Conservation (phyloP, 169 alveolate genomes). For the Cyclospora cayetanensis region DNA sequence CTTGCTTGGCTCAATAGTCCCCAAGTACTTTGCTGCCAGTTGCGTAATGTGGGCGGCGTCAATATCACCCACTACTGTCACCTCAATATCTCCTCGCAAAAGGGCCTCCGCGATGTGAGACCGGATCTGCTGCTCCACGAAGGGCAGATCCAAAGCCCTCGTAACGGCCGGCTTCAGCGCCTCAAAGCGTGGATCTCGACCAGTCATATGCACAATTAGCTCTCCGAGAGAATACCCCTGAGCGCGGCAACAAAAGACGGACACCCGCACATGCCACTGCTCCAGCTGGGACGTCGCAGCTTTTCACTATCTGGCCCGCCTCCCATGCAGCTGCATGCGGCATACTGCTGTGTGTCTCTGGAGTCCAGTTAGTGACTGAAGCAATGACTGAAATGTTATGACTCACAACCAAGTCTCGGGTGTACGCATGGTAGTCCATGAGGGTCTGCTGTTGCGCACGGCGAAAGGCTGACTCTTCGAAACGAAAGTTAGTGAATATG, state of each 20-base stretch:
- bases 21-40: conserved; percentile 58
- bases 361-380: too few species aligned
- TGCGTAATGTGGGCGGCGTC: conserved; percentile 11
- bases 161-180: conserved; percentile 29
- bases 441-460: conserved; percentile 78
- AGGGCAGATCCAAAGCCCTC: not conserved
- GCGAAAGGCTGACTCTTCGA: conserved; percentile 82
- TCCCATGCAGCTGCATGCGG: too few species aligned
- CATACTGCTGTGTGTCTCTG: too few species aligned
- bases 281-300: too few species aligned
- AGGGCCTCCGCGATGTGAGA: conserved; percentile 19
- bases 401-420: conserved; percentile 54
- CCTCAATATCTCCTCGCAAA: conserved; percentile 33
- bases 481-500: conserved; percentile 72
- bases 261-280: too few species aligned
- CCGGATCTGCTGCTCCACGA: conserved; percentile 34
- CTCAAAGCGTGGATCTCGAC: conserved; percentile 66
- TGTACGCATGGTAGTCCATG: conserved; percentile 70
- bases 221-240: conserved; percentile 71
- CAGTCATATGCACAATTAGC: conserved; percentile 62
- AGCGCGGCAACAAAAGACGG: too few species aligned
- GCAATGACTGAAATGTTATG: not conserved
- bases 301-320: too few species aligned
- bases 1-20: not conserved
- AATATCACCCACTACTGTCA: conserved; percentile 67